Evolutionary conservation across 495 filamentous ascomycete genomes (phyloP).

Genomic region (Penicillium soppii): DNA sequence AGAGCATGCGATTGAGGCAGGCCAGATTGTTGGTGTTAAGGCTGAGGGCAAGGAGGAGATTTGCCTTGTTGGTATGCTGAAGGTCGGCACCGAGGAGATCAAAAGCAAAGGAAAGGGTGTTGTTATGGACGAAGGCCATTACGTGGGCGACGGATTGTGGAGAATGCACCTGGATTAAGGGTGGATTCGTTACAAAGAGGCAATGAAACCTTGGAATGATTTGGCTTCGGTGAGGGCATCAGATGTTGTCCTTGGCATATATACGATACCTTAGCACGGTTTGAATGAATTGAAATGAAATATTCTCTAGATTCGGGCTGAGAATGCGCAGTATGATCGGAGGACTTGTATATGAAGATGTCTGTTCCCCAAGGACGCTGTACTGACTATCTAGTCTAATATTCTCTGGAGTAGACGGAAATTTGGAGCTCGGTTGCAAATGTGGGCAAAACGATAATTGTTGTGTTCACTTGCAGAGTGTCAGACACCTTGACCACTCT

Average conservation of each 20-base stretch:
- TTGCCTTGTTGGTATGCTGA: constrained; percentile 82
- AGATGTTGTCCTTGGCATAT: neutral
- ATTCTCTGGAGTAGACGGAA: no score
- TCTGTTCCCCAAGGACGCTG: no score
- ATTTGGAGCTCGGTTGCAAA: neutral
- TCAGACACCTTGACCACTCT: no score
- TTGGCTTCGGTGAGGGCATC: neutral
- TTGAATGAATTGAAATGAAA: constrained; percentile 9
- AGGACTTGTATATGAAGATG: no score
- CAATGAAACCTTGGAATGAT: neutral
- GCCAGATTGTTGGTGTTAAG: constrained; percentile 79
- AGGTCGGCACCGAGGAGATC: constrained; percentile 87
- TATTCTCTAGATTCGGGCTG: neutral
- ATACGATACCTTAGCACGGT: constrained; percentile 1
- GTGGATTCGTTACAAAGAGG: no score
- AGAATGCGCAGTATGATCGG: no score
- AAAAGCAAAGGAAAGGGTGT: constrained; percentile 91
- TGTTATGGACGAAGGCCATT: constrained; percentile 90
- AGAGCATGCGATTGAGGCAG: constrained; percentile 60
- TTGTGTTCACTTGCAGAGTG: no score
- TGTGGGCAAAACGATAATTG: no score
- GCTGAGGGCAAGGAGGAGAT: constrained; percentile 93
- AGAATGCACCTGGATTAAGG: constrained; percentile 66
- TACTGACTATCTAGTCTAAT: no score
- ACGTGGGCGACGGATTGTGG: constrained; percentile 93